Base-by-base conservation (phyloP, 78 protist species). In the Speleostelium caveatum region DNA sequence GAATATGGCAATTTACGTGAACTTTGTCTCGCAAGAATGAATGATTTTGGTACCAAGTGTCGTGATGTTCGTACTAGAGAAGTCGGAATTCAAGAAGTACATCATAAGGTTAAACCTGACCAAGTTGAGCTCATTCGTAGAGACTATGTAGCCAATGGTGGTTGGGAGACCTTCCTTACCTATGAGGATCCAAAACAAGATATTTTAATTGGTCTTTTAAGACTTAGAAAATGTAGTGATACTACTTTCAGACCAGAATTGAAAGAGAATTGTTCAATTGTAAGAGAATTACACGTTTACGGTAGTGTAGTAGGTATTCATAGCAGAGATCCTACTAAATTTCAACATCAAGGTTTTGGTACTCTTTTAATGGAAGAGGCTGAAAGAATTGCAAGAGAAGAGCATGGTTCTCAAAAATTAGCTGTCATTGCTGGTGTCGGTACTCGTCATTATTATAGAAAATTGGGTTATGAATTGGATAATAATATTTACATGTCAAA, bases 251-350 rank as follows among this genome's bases (percentile, higher is more conserved):
- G 97, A 19, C 96, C 96, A 17, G 98, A 96, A 38, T 91, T 96
- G 16, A 93, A 80, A 12, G 83, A 33, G 19, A 69, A 86, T 28
- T 58, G 78, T 45, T 95, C 98, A n/a, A 85, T 98, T 10, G 98
- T 98, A 17, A 96, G 99, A 36, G 99, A 98, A 86, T 95, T 98
- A 63, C 99, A 98, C 49, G 99, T 98, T 35, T 96, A 83, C 83
- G 99, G 99, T 59, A 30, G 72, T 26, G 97, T 88, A 0, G 97
- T 96, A n/a, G 88, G 98, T 5, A 90, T 97, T 39, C 92, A 95
- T 32, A 61, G n/a, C 28, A 59, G 97, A 24, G 97, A 92, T 35
- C 88, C 95, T 42, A 59, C 93, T n/a, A 71, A 87, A 65, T 92
- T 94, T 63, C 99, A 97, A 85, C 99, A 97, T 67, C 93, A 93